Evolutionary conservation across 768 basidiomycete species (phyloP).

Genomic region (Suillus luteus): DNA sequence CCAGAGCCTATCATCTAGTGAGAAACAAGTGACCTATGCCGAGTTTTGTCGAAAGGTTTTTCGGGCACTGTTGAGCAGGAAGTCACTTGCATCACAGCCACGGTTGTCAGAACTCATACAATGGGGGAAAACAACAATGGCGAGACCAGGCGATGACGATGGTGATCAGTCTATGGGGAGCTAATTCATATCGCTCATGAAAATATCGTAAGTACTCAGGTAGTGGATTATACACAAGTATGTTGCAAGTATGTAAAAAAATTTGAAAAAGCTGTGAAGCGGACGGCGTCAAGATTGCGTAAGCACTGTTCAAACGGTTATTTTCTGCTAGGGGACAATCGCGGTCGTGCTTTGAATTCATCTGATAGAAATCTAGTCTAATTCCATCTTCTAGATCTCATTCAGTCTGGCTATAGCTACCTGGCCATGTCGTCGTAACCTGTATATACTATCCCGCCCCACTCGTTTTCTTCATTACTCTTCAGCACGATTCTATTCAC

Average conservation of each 20-base stretch:
- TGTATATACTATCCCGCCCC: neutral
- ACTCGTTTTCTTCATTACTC: neutral
- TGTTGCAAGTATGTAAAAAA: too few relatives aligned
- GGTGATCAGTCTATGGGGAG: constrained; percentile 1
- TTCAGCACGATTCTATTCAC: neutral
- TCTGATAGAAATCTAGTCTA: neutral
- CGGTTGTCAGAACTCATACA: constrained; percentile 34
- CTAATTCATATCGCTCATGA: neutral
- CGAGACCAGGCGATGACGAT: constrained; percentile 14
- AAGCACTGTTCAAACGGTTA: neutral
- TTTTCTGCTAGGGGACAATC: neutral
- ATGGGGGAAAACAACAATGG: constrained; percentile 30
- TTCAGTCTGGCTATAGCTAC: constrained; percentile 3
- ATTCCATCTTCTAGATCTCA: neutral
- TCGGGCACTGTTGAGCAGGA: constrained; percentile 28
- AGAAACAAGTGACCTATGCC: constrained; percentile 32
- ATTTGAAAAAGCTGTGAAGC: too few relatives aligned
- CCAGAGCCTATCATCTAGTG: constrained; percentile 16
- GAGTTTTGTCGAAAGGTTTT: constrained; percentile 39
- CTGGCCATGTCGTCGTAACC: neutral
- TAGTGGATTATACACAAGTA: too few relatives aligned
- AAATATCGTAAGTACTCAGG: neutral
- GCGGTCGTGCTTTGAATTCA: neutral
- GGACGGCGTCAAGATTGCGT: neutral
- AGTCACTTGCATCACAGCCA: constrained; percentile 34